phyloP scores from a whole-genome alignment of 2,329 filamentous ascomycete genomes.

The Alternaria gansuensis region DNA sequence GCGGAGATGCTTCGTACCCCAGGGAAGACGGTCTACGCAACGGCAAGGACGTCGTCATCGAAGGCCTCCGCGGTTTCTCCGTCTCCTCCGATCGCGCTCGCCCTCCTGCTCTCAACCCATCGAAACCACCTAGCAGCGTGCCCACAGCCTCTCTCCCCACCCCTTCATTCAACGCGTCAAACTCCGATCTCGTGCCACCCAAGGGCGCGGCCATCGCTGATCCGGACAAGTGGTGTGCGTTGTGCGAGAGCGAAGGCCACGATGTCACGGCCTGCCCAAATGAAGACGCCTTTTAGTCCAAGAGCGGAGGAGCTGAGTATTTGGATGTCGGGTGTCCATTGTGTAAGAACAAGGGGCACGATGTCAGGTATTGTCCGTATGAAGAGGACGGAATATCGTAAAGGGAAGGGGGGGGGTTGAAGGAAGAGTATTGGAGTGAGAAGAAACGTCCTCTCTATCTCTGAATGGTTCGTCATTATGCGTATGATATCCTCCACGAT shows the following conservation, averaged over 20 bases:
- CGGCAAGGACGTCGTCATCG: slow-evolving; percentile 46
- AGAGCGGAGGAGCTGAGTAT: neutral
- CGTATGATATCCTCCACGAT: slow-evolving; percentile 19
- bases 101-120: slow-evolving; percentile 42
- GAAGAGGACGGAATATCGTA: neutral
- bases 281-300: slow-evolving; percentile 72
- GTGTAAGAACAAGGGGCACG: neutral
- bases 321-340: neutral
- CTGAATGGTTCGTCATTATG: slow-evolving; percentile 3
- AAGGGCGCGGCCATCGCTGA: slow-evolving; percentile 61
- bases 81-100: slow-evolving; percentile 43
- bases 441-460: neutral
- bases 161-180: slow-evolving; percentile 42
- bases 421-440: neutral
- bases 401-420: neutral
- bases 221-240: slow-evolving; percentile 91
- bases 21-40: slow-evolving; percentile 36
- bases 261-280: slow-evolving; percentile 95
- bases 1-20: slow-evolving; percentile 56
- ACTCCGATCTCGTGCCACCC: slow-evolving; percentile 44
- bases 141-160: slow-evolving; percentile 49
- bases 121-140: slow-evolving; percentile 48
- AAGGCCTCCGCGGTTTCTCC: slow-evolving; percentile 47
- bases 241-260: slow-evolving; percentile 95
- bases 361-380: neutral